Evolutionary conservation across 1,284 basidiomycete genomes (phyloP), one percentile per base, ranked within the genome.

Genomic region (Pseudozyma sp.): DNA sequence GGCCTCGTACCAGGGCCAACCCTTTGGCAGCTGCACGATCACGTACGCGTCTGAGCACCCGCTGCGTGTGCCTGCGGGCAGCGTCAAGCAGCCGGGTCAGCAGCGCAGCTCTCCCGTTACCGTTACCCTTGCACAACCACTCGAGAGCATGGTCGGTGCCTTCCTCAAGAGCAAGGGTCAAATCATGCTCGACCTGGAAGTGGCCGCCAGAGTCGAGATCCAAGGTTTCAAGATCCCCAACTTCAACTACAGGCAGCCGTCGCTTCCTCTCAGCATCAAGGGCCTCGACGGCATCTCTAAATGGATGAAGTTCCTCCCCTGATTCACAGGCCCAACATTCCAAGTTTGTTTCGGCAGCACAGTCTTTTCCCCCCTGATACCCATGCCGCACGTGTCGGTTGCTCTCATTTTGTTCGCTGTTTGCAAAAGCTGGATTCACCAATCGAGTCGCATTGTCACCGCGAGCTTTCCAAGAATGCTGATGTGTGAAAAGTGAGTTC

Each of bases 111-210:
- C 73, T 35, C 63, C 68, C 6, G 59, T 74, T 30, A 42, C 63
- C 10, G 74, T 77, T 4, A 55, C 58, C 11, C 68, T 81, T 19
- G 71, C 71, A 5, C 71, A 77, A 34, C 67, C 71, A 10, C 63
- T 81, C n/a, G 75, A 79, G 43, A 47, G 71, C 30, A 64, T 76
- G 47, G 75, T 81, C 3, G 58, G 58, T 10, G 74, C 79, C 0
- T 78, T 81, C 39, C 47, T 81, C 34, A 54, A 68, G n/a, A 72
- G 71, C 49, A 72, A 77, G 52, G 79, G 79, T 4, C 51, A 57
- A 17, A 59, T 81, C 56, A 53, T 70, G 51, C 70, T 81, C 31
- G 78, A 81, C 17, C 55, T 81, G 24, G 71, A 81, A 29, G 61
- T 79, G 42, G 49, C 62, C 16, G 77, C 77, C 2, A 40, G 50